These are phyloP conservation scores for Blastobotrys raffinosifermentans DNA, from an alignment of 1,139 yeast genomes.

Conservation along the genomic window DNA sequence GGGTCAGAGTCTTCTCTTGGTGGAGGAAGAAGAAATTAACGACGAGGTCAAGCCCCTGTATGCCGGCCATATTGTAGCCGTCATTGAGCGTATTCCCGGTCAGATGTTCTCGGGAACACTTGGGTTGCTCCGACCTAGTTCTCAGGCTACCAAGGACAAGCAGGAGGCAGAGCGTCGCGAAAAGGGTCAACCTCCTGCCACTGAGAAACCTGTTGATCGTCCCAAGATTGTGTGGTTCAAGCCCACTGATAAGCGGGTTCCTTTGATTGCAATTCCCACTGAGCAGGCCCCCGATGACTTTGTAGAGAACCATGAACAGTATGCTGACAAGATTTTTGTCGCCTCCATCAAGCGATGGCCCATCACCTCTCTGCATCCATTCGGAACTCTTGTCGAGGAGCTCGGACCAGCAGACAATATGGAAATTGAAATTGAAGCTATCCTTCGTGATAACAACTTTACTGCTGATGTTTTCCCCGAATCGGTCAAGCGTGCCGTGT, in stretches of 20 bases:
- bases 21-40: conserved; percentile 92
- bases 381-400: conserved; percentile 86
- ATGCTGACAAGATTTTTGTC: conserved; percentile 76
- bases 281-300: conserved; percentile 97
- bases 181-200: conserved; percentile 35
- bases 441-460: conserved; percentile 88
- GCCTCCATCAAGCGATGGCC: conserved; percentile 99
- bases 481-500: conserved; percentile 38
- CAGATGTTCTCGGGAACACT: conserved; percentile 86
- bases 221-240: conserved; percentile 99
- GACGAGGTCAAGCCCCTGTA: conserved; percentile 91
- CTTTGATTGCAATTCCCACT: conserved; percentile 95
- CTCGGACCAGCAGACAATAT: conserved; percentile 77
- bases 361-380: conserved; percentile 95
- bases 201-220: conserved; percentile 36
- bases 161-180: conserved; percentile 49
- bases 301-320: conserved; percentile 83
- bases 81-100: conserved; percentile 94
- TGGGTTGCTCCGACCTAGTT: conserved; percentile 91
- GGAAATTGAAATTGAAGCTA: conserved; percentile 78
- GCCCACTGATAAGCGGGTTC: conserved; percentile 96
- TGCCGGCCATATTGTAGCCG: conserved; percentile 98
- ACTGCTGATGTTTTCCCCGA: conserved; percentile 72
- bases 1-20: conserved; percentile 85
- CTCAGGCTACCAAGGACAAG: conserved; percentile 81